A percentile compares a stretch with the other conserved stretches of the same genome.
These are phyloP conservation scores for Epichloe uncinata DNA, from an alignment of 2,329 filamentous ascomycete species.

Conservation along the genomic window DNA sequence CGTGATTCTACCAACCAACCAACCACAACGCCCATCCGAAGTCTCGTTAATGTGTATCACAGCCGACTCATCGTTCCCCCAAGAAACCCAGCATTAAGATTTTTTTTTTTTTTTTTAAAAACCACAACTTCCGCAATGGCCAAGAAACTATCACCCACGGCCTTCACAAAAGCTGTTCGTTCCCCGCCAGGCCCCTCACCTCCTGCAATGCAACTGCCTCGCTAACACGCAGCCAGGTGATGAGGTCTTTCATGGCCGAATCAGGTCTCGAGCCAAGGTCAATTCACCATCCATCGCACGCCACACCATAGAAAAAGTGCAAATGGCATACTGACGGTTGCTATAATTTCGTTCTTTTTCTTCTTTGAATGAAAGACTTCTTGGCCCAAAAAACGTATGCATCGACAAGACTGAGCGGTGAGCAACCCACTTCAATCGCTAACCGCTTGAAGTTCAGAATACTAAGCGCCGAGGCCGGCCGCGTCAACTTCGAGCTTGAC, in stretches of 20 bases:
- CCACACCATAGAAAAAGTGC: neutral
- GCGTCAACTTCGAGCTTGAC: constrained; percentile 63
- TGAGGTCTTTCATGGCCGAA: constrained; percentile 72
- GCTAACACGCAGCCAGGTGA: constrained; percentile 40
- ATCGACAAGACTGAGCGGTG: neutral
- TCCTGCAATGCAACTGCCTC: neutral
- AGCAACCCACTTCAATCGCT: neutral
- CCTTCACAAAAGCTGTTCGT: constrained; percentile 22
- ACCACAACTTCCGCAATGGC: constrained; percentile 13
- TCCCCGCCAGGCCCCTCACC: neutral
- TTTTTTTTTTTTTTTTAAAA: too few species aligned
- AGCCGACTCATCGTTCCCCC: too few species aligned
- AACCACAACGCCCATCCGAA: too few species aligned
- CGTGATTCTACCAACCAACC: too few species aligned
- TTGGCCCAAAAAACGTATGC: constrained; percentile 11
- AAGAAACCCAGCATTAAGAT: too few species aligned
- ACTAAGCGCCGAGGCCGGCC: constrained; percentile 48
- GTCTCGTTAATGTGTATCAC: too few species aligned
- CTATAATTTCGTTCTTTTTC: too few species aligned
- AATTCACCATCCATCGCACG: neutral
- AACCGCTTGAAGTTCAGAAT: constrained; percentile 44
- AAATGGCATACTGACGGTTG: neutral
- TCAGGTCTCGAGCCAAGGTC: constrained; percentile 85
- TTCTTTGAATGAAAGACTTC: constrained; percentile 8
- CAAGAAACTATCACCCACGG: constrained; percentile 20